Base-by-base conservation (phyloP, 2,329 filamentous ascomycete species). In the Rhinocladiella mackenziei region DNA sequence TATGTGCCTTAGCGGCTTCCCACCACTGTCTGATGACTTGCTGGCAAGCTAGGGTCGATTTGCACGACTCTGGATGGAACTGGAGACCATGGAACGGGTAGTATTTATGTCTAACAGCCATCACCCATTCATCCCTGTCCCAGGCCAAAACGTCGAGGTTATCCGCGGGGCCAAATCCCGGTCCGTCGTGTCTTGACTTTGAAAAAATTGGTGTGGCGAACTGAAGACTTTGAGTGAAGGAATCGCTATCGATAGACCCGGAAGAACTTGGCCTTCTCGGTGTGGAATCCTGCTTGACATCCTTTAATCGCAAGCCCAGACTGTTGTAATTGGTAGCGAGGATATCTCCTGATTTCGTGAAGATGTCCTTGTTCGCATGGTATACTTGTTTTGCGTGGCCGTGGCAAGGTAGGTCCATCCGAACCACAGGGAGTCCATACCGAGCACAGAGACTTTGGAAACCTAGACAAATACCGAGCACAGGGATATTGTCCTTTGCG, bases 61-160 rank as follows among this genome's bases (percentile, higher is more conserved):
- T 94, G 62, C 88, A 94, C 0, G 87, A 94, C 63, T 96, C 89
- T 0, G 89, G 89, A 59, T 95, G 89, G 57, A 92, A 95, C 60
- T 95, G 89, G 13, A 95, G 73, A 0, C 85, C 89, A 82, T 85
- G 94, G 52, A 91, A 85, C 0, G 89, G 89, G 53, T 80, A 82
- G 1, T 53, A 60, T 13, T 62, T 66, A 62, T 94, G 88, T 51
- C 74, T 78, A 11, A 83, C 79, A 0, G 77, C 86, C 86, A 94
- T 94, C n/a, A 92, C 74, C 51, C 81, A 80, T 50, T 64, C 60
- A 52, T 76, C 73, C 9, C 62, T 57, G 23, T 65, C 68, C 81
- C 83, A 86, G 0, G 83, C 81, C 45, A 86, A 64, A 6, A 82
- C 76, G 20, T 76, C 58, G 15, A 62, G 52, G 36, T 75, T 42